Evolutionary conservation across 179 eudicot species (phyloP).

Genomic region (Heliamphora pulchella): DNA sequence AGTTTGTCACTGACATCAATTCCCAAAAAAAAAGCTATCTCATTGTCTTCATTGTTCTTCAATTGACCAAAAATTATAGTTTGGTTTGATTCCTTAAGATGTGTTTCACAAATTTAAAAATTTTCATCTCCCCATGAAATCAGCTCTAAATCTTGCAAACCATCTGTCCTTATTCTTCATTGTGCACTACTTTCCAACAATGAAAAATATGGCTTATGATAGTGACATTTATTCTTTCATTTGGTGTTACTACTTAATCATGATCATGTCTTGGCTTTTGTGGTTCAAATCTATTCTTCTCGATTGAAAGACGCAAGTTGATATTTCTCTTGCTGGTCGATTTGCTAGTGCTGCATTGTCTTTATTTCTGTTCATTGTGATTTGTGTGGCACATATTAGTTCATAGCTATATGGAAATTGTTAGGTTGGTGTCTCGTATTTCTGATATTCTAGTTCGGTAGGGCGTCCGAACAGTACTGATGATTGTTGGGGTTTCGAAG

Average conservation of each 20-base stretch:
- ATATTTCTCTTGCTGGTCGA: constrained; percentile 87
- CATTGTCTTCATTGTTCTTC: constrained; percentile 31
- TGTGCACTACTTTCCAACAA: not conserved
- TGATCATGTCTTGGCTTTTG: constrained; percentile 21
- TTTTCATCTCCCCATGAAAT: constrained; percentile 53
- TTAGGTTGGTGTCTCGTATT: too few species aligned
- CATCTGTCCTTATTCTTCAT: constrained; percentile 3
- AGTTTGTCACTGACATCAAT: constrained; percentile 51
- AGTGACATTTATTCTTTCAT: not conserved
- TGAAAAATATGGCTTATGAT: not conserved
- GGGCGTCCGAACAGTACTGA: too few species aligned
- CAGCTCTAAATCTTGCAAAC: constrained; percentile 23
- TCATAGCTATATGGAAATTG: too few species aligned
- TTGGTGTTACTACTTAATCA: constrained; percentile 4
- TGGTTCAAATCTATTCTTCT: constrained; percentile 96
- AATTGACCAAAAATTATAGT: constrained; percentile 26
- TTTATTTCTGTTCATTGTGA: constrained; percentile 69
- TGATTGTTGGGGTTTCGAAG: too few species aligned
- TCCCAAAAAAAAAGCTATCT: constrained; percentile 61
- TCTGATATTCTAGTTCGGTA: too few species aligned
- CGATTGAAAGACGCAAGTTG: constrained; percentile 78
- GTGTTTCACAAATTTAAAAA: constrained; percentile 34
- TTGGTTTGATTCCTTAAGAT: constrained; percentile 23
- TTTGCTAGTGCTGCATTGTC: constrained; percentile 86
- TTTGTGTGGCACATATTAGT: too few species aligned